Percentiles rank a stretch among this genome's conserved stretches.
Conservation (phyloP, 2,329 filamentous ascomycete species). For the Lachnellula suecica region DNA sequence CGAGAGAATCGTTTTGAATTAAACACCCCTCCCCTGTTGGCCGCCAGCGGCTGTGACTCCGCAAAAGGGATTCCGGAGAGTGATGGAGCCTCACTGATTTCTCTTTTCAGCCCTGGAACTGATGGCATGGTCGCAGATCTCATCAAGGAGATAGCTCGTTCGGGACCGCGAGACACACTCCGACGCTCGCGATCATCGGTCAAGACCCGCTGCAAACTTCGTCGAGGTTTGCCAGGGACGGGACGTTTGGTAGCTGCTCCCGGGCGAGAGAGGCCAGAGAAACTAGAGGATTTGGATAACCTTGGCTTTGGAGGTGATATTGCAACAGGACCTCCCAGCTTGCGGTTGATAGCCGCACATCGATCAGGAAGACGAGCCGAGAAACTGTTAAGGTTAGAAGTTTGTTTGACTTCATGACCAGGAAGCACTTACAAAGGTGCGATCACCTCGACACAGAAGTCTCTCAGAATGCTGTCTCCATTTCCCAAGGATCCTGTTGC, state of each 20-base stretch:
- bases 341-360: conserved; percentile 70
- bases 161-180: conserved; percentile 56
- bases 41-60: conserved; percentile 36
- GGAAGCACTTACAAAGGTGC: conserved; percentile 65
- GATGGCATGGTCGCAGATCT: conserved; percentile 66
- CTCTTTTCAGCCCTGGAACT: conserved; percentile 64
- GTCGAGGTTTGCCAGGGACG: conserved; percentile 40
- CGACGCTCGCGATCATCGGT: conserved; percentile 56
- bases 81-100: conserved; percentile 60
- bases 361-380: conserved; percentile 71
- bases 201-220: conserved; percentile 60
- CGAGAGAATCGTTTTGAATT: conserved; percentile 46
- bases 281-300: conserved; percentile 42
- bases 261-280: conserved; percentile 46
- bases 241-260: conserved; percentile 52
- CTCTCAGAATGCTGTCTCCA: conserved; percentile 60
- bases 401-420: conserved; percentile 5
- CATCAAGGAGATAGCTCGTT: conserved; percentile 61
- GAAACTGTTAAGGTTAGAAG: conserved; percentile 54
- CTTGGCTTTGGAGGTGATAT: conserved; percentile 55
- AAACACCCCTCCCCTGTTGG: conserved; percentile 34
- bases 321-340: conserved; percentile 70
- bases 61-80: conserved; percentile 48
- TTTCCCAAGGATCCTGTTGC: conserved; percentile 18
- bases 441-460: conserved; percentile 80